Conservation (phyloP, 1,284 basidiomycete genomes). For the Ceratobasidium sp. region DNA sequence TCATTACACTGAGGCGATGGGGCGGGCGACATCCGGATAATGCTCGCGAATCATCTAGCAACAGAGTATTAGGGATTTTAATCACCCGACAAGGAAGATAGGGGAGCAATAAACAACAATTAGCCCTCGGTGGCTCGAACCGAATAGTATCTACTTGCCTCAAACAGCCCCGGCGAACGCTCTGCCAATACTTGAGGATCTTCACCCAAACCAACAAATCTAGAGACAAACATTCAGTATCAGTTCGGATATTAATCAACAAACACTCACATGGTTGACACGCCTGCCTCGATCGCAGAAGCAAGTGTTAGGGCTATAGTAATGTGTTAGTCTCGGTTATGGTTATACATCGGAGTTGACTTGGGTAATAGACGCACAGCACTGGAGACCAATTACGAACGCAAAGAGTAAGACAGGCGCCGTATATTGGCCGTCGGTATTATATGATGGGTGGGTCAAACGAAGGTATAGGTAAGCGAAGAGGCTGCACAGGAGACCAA, state of each 20-base stretch:
- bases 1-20: constrained; percentile 23
- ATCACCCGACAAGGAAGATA: constrained; percentile 3
- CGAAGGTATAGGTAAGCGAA: constrained; percentile 87
- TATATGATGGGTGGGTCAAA: constrained; percentile 79
- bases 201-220: constrained; percentile 86
- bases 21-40: constrained; percentile 43
- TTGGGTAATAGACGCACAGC: constrained; percentile 65
- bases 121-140: background rate
- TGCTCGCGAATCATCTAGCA: constrained; percentile 43
- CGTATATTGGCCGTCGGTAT: constrained; percentile 78
- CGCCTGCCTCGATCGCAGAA: constrained; percentile 81
- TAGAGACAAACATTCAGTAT: constrained; percentile 53
- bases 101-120: background rate
- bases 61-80: background rate
- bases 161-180: constrained; percentile 79
- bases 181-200: constrained; percentile 81
- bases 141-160: constrained; percentile 59
- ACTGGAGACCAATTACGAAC: constrained; percentile 81
- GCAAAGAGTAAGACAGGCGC: constrained; percentile 82
- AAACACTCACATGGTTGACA: constrained; percentile 78
- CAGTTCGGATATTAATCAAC: background rate
- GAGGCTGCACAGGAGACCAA: constrained; percentile 81
- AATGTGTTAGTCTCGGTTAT: constrained; percentile 7
- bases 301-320: constrained; percentile 71
- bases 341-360: background rate